Evolutionary conservation across 495 filamentous ascomycete genomes (phyloP).

Genomic region (Annulohypoxylon bovei): DNA sequence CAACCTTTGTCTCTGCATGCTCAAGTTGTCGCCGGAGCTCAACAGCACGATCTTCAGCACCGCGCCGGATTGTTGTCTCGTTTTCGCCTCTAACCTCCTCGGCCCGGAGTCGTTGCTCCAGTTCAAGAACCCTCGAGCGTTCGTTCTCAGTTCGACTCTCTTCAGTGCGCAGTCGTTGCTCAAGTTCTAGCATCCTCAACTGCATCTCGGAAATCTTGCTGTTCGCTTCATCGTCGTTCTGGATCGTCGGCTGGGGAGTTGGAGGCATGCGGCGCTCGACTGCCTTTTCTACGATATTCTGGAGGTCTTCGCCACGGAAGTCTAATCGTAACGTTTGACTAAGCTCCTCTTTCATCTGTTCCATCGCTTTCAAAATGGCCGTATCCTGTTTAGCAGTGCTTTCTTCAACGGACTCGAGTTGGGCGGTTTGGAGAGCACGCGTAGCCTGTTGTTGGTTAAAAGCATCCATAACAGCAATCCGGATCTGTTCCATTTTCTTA

Average conservation of each 20-base stretch:
- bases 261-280: constrained; percentile 61
- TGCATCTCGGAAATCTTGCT: constrained; percentile 53
- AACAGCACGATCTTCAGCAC: constrained; percentile 55
- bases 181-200: constrained; percentile 51
- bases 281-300: constrained; percentile 67
- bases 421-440: constrained; percentile 38
- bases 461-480: constrained; percentile 80
- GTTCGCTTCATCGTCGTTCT: constrained; percentile 50
- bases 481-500: constrained; percentile 84
- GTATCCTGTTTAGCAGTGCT: constrained; percentile 38
- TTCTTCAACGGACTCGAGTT: constrained; percentile 37
- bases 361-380: constrained; percentile 49
- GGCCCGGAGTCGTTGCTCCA: constrained; percentile 58
- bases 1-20: constrained; percentile 60
- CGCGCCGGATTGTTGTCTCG: constrained; percentile 52
- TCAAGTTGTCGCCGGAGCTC: constrained; percentile 58
- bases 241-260: constrained; percentile 46
- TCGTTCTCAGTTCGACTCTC: constrained; percentile 45
- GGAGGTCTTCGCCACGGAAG: constrained; percentile 64
- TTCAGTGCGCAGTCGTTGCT: constrained; percentile 42
- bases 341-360: constrained; percentile 62
- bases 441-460: constrained; percentile 66
- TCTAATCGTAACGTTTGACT: constrained; percentile 54
- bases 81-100: constrained; percentile 54
- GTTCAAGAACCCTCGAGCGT: constrained; percentile 44